phyloP scores from a whole-genome alignment of 345 rosid species.

The Gossypium herbaceum region DNA sequence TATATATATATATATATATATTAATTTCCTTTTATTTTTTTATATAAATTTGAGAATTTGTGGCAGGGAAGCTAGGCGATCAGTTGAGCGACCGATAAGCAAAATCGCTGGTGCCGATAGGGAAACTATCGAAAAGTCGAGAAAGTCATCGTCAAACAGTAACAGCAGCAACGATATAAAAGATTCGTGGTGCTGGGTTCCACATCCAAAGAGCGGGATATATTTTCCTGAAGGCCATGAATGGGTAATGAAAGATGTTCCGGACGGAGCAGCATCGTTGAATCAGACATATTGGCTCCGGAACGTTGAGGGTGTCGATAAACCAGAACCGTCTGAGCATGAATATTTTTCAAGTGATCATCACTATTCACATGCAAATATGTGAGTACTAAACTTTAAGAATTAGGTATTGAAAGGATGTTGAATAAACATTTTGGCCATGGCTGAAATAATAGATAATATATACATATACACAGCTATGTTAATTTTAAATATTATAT shows the following conservation, averaged over 20 bases:
- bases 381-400: neutral
- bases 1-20: neutral
- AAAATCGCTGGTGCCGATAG: neutral
- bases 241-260: slow-evolving; percentile 58
- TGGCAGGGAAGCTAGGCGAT: slow-evolving; percentile 12
- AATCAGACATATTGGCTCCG: slow-evolving; percentile 34
- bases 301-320: slow-evolving; percentile 36
- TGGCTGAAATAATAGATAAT: neutral
- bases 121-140: neutral
- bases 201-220: slow-evolving; percentile 66
- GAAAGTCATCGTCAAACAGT: neutral
- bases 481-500: no score
- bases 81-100: slow-evolving; percentile 5
- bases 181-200: slow-evolving; percentile 38
- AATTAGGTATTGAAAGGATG: neutral
- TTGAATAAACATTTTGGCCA: neutral
- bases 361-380: neutral
- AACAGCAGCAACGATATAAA: neutral
- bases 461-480: no score
- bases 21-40: neutral
- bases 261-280: slow-evolving; percentile 44
- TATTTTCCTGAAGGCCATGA: slow-evolving; percentile 62
- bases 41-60: neutral
- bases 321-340: slow-evolving; percentile 14
- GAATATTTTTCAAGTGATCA: neutral